phyloP scores from a whole-genome alignment of 164 flowering plant species.

The Cinnamomum chago region DNA sequence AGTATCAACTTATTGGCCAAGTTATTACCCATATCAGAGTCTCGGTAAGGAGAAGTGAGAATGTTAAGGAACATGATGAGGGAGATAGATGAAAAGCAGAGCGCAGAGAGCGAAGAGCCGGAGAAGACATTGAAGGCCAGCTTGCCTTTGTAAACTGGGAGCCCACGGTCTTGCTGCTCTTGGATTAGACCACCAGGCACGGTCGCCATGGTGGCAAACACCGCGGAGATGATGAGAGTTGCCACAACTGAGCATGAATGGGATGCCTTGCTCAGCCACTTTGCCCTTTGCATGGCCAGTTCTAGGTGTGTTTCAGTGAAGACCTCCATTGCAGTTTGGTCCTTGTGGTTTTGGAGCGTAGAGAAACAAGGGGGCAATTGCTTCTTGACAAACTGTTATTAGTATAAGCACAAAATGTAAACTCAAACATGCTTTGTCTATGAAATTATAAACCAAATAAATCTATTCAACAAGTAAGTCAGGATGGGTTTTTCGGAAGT shows the following conservation, averaged over 20 bases:
- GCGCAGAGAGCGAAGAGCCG: too few relatives aligned
- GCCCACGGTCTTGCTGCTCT: too few relatives aligned
- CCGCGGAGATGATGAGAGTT: not conserved
- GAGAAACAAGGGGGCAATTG: not conserved
- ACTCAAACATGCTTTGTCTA: not conserved
- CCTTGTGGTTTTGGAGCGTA: not conserved
- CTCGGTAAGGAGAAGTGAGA: too few relatives aligned
- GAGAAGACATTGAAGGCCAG: too few relatives aligned
- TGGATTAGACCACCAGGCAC: not conserved
- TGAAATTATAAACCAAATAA: not conserved
- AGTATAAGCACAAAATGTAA: not conserved
- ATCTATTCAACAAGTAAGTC: not conserved
- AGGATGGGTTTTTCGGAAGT: too few relatives aligned
- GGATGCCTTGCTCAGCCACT: not conserved
- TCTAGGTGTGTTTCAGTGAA: slow-evolving; percentile 3
- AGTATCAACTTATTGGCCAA: too few relatives aligned
- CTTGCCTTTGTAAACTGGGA: too few relatives aligned
- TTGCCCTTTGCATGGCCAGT: not conserved
- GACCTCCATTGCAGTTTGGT: not conserved
- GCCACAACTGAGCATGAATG: not conserved
- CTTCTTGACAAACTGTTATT: not conserved
- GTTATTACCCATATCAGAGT: too few relatives aligned
- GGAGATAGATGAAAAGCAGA: too few relatives aligned
- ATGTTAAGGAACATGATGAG: too few relatives aligned
- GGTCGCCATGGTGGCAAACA: not conserved